These are phyloP conservation scores for Eucalyptus melliodora DNA, from an alignment of 345 rosid species.

Conservation along the genomic window DNA sequence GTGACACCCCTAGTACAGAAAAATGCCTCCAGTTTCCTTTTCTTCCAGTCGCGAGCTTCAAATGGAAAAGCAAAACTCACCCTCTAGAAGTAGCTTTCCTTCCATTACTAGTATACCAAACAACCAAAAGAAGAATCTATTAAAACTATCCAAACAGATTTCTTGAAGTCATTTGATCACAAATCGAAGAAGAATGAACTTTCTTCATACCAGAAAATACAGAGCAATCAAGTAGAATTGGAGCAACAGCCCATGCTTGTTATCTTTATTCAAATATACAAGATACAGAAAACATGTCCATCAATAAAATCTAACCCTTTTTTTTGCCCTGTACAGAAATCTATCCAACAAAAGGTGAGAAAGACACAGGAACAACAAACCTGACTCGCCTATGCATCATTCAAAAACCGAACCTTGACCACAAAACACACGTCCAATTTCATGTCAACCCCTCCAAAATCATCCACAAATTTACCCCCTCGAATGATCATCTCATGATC, in stretches of 20 bases:
- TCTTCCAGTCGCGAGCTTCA: background rate
- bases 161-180: background rate
- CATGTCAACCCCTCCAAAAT: background rate
- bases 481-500: background rate
- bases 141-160: background rate
- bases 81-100: background rate
- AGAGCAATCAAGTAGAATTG: background rate
- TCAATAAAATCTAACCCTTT: constrained; percentile 18
- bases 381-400: constrained; percentile 27
- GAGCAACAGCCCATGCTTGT: background rate
- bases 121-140: background rate
- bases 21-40: background rate
- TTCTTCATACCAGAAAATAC: background rate
- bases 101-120: background rate
- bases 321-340: constrained; percentile 34
- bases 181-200: background rate
- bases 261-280: background rate
- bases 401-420: background rate
- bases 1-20: background rate
- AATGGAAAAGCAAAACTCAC: background rate
- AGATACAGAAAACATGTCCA: background rate
- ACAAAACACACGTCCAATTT: background rate
- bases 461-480: background rate
- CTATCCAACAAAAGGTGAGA: constrained; percentile 9
- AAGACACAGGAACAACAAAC: constrained; percentile 5